A percentile compares a stretch with the other conserved stretches of the same genome.
These are phyloP conservation scores for Rhodotorula sp. DNA, from an alignment of 1,284 basidiomycete genomes.

Conservation along the genomic window DNA sequence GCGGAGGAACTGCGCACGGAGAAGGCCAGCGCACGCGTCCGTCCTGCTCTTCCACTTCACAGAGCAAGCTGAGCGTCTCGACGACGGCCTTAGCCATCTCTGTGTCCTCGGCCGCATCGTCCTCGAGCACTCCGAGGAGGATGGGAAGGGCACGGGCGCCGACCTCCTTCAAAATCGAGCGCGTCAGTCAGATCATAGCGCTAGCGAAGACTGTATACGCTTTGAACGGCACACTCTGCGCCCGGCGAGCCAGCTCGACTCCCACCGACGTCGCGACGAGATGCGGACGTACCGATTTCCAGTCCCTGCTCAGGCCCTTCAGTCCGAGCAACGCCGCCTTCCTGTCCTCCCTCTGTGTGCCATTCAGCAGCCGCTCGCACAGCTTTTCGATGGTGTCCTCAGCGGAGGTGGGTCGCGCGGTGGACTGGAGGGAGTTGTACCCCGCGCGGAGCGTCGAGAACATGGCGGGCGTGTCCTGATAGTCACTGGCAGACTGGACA, in stretches of 20 bases:
- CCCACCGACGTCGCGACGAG: neutral
- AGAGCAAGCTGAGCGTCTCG: slow-evolving; percentile 76
- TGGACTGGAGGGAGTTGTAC: slow-evolving; percentile 27
- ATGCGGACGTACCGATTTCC: slow-evolving; percentile 60
- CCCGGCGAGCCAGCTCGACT: neutral
- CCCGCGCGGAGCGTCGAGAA: slow-evolving; percentile 33
- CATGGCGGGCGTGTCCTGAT: slow-evolving; percentile 11
- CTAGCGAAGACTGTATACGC: neutral
- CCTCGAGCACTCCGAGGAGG: slow-evolving; percentile 69
- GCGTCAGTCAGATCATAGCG: neutral
- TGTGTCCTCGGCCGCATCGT: slow-evolving; percentile 80
- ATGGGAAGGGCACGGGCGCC: slow-evolving; percentile 71
- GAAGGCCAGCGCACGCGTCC: slow-evolving; percentile 33
- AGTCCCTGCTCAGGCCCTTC: slow-evolving; percentile 87
- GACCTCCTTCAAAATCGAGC: slow-evolving; percentile 59
- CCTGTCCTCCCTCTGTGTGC: slow-evolving; percentile 81
- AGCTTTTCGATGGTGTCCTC: slow-evolving; percentile 71
- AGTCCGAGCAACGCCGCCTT: slow-evolving; percentile 86
- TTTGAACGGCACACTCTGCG: no score
- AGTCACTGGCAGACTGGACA: no score
- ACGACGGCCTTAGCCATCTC: slow-evolving; percentile 87
- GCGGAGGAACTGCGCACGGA: neutral
- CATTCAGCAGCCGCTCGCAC: slow-evolving; percentile 81
- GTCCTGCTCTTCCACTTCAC: slow-evolving; percentile 57
- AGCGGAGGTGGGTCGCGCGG: slow-evolving; percentile 20